phyloP scores from a whole-genome alignment of 306 rosid species.

The Corylus heterophylla region DNA sequence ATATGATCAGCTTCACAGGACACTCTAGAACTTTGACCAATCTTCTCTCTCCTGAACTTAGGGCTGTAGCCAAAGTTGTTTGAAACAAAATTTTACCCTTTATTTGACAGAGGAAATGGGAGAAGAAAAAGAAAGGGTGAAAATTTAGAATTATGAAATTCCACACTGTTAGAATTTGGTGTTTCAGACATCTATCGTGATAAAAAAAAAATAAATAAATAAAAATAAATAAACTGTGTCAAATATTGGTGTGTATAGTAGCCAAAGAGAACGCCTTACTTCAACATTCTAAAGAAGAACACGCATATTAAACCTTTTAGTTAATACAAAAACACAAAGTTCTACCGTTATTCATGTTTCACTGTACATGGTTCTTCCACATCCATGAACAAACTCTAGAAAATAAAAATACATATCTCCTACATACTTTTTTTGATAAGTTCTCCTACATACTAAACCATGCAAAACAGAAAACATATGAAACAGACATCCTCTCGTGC shows the following conservation, averaged over 20 bases:
- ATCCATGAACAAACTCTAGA: not conserved
- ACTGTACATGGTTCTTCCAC: not conserved
- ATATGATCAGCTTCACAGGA: not conserved
- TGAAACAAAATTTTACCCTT: not conserved
- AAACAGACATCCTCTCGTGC: not conserved
- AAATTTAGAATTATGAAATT: not conserved
- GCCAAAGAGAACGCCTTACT: not conserved
- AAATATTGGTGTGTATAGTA: not conserved
- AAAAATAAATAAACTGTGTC: not conserved
- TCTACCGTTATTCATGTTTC: not conserved
- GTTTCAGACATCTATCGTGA: not conserved
- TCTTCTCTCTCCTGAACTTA: constrained; percentile 1
- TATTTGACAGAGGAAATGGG: not conserved
- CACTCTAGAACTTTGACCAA: not conserved
- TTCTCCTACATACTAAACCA: not conserved
- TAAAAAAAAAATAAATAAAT: too few relatives aligned
- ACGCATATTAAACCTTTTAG: not conserved
- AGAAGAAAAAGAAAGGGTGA: not conserved
- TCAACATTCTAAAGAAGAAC: not conserved
- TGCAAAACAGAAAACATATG: not conserved
- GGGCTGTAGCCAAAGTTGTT: not conserved
- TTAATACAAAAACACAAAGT: not conserved
- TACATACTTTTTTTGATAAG: too few relatives aligned
- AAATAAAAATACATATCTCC: not conserved
- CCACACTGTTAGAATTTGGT: not conserved